Percentiles rank a stretch among this genome's conserved stretches.
phyloP scores from a whole-genome alignment of 78 protist genomes.

The Tieghemostelium lacteum region DNA sequence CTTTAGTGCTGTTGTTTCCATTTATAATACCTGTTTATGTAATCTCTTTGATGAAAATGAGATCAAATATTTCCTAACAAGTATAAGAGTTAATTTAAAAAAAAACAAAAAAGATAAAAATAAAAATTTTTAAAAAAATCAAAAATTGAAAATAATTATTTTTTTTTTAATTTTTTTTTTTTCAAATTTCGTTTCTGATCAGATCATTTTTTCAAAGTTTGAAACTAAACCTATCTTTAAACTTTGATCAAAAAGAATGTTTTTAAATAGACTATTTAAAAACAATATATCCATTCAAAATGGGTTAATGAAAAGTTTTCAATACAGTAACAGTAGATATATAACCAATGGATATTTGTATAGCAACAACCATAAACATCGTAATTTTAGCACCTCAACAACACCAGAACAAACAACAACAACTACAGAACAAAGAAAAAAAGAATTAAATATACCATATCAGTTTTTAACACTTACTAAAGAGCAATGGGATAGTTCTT shows the following conservation, averaged over 20 bases:
- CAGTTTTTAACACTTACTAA: slow-evolving; percentile 47
- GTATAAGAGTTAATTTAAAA: background rate
- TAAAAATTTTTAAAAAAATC: background rate
- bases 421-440: background rate
- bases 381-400: background rate
- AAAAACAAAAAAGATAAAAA: slow-evolving; percentile 1
- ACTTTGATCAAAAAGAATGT: too few relatives aligned
- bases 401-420: background rate
- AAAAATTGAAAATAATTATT: background rate
- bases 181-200: background rate
- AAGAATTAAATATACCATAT: slow-evolving; percentile 24
- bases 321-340: background rate
- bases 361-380: background rate
- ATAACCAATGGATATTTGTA: background rate
- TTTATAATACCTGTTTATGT: background rate
- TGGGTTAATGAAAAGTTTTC: too few relatives aligned
- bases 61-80: background rate
- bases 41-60: background rate
- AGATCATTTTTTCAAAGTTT: background rate
- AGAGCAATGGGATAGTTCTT: slow-evolving; percentile 56
- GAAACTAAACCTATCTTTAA: background rate
- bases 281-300: too few relatives aligned
- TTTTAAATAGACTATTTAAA: too few relatives aligned
- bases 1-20: slow-evolving; percentile 1
- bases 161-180: slow-evolving; percentile 7